These are phyloP conservation scores for Yamadazyma friedrichii DNA, from an alignment of 1,139 yeast genomes.

Conservation along the genomic window DNA sequence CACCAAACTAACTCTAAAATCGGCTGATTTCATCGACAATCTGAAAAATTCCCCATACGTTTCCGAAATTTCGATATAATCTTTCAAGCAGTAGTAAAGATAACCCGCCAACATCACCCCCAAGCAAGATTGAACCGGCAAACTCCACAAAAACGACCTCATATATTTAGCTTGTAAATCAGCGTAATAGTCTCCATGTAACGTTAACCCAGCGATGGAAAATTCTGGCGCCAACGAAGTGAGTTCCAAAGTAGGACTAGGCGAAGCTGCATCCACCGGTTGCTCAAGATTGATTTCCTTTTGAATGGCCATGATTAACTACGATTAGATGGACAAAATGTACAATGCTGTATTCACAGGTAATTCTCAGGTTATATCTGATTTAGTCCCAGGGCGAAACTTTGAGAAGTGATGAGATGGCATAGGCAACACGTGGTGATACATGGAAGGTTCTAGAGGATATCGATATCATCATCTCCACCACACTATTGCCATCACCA, in stretches of 20 bases:
- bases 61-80: conserved; percentile 36
- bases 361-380: too few relatives aligned
- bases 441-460: too few relatives aligned
- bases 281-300: conserved; percentile 48
- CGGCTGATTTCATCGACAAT: conserved; percentile 21
- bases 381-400: too few relatives aligned
- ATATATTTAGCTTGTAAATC: conserved; percentile 56
- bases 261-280: conserved; percentile 45
- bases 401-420: too few relatives aligned
- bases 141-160: conserved; percentile 49
- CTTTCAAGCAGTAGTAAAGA: conserved; percentile 30
- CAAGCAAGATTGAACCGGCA: conserved; percentile 31
- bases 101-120: conserved; percentile 17
- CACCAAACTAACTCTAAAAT: conserved; percentile 26
- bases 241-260: conserved; percentile 47
- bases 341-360: too few relatives aligned
- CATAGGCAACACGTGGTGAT: too few relatives aligned
- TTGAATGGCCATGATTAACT: conserved; percentile 33
- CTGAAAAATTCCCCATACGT: conserved; percentile 32
- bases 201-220: conserved; percentile 57
- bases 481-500: too few relatives aligned
- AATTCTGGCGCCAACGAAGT: conserved; percentile 52
- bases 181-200: conserved; percentile 63
- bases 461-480: too few relatives aligned
- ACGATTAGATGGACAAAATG: too few relatives aligned